A percentile compares a stretch with the other conserved stretches of the same genome.
These are phyloP conservation scores for Cryptosporidium baileyi DNA, from an alignment of 169 alveolate species.

Conservation along the genomic window DNA sequence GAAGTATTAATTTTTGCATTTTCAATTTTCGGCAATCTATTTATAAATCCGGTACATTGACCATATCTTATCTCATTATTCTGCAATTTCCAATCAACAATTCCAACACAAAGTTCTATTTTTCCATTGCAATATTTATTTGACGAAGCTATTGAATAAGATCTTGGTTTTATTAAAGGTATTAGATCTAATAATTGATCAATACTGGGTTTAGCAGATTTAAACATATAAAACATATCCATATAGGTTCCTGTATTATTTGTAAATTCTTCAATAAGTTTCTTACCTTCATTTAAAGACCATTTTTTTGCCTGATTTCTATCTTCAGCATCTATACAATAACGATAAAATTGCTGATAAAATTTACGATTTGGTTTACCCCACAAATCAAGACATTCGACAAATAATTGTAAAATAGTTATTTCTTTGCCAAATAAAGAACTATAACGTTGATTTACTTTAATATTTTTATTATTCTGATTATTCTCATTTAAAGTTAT, in stretches of 20 bases:
- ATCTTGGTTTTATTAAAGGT: slow-evolving; percentile 71
- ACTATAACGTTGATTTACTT: slow-evolving; percentile 29
- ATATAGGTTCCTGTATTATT: slow-evolving; percentile 60
- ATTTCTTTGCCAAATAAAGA: slow-evolving; percentile 44
- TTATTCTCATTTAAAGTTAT: slow-evolving; percentile 25
- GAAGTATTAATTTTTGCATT: background rate
- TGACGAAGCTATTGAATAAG: slow-evolving; percentile 73
- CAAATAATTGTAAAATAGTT: slow-evolving; percentile 67
- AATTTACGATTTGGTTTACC: slow-evolving; percentile 70
- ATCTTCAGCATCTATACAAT: slow-evolving; percentile 60
- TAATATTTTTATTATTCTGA: background rate
- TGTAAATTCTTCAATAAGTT: slow-evolving; percentile 20
- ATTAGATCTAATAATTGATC: slow-evolving; percentile 66
- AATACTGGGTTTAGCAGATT: slow-evolving; percentile 58
- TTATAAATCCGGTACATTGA: slow-evolving; percentile 66
- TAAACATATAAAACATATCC: slow-evolving; percentile 66
- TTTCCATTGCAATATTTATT: slow-evolving; percentile 30
- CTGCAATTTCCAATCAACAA: slow-evolving; percentile 48
- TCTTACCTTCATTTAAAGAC: slow-evolving; percentile 64
- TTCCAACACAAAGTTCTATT: slow-evolving; percentile 55
- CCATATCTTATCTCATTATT: slow-evolving; percentile 18
- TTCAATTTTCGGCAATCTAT: slow-evolving; percentile 19
- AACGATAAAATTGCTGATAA: slow-evolving; percentile 51
- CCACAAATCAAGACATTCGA: slow-evolving; percentile 69
- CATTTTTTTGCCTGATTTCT: slow-evolving; percentile 42